These are phyloP conservation scores for Trichoderma pleuroti DNA, from an alignment of 2,329 filamentous ascomycete species.

Conservation along the genomic window DNA sequence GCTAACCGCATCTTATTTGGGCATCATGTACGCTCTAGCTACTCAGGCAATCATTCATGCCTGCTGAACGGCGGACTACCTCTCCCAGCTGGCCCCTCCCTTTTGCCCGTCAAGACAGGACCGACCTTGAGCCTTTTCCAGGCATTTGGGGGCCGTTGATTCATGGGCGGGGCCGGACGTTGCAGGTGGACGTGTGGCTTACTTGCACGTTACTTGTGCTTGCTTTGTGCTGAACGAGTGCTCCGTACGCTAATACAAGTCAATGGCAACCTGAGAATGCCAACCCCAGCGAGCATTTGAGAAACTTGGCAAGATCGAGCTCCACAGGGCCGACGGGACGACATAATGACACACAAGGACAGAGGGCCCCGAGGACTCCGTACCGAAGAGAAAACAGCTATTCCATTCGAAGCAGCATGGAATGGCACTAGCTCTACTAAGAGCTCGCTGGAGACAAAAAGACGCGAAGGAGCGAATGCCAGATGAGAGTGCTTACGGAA, in stretches of 20 bases:
- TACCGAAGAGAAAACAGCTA: neutral
- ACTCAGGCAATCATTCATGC: neutral
- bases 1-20: neutral
- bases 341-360: neutral
- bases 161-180: neutral
- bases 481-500: slow-evolving; percentile 12
- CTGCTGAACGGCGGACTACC: neutral
- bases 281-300: neutral
- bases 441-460: neutral
- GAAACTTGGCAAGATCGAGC: neutral
- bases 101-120: neutral
- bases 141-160: slow-evolving; percentile 17
- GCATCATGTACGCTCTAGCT: neutral
- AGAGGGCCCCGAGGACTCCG: neutral
- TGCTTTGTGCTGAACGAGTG: neutral
- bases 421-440: neutral
- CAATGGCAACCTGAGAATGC: neutral
- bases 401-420: neutral
- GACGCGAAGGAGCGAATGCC: slow-evolving; percentile 8
- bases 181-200: slow-evolving; percentile 3
- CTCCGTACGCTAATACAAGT: neutral
- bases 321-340: neutral
- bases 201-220: neutral
- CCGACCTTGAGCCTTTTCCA: slow-evolving; percentile 7
- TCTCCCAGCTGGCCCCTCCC: slow-evolving; percentile 1